Conservation (phyloP, 495 filamentous ascomycete species). For the Trichoderma reesei region DNA sequence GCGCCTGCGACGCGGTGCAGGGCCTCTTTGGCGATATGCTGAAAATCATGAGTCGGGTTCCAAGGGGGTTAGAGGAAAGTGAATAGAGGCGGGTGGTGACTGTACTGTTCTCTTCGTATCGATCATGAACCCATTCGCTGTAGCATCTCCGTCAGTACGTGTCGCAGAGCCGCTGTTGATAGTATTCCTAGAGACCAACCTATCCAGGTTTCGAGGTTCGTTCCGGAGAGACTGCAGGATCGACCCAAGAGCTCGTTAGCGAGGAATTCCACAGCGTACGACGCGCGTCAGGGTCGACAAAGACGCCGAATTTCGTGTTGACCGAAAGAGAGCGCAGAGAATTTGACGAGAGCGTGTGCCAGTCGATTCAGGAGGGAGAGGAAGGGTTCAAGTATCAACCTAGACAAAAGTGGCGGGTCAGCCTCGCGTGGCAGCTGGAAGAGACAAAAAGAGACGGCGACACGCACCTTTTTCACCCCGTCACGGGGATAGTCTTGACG, state of each 20-base stretch:
- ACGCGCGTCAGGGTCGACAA: background rate
- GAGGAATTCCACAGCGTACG: conserved; percentile 1
- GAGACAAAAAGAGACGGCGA: background rate
- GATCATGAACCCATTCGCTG: conserved; percentile 90
- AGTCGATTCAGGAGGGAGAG: conserved; percentile 17
- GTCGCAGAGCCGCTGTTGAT: conserved; percentile 3
- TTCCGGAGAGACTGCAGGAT: conserved; percentile 38
- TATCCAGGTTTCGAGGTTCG: conserved; percentile 41
- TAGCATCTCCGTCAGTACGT: background rate
- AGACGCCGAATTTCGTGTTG: conserved; percentile 5
- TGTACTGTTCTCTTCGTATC: conserved; percentile 57
- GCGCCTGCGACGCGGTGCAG: conserved; percentile 24
- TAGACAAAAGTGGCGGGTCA: conserved; percentile 7
- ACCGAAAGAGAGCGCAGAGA: conserved; percentile 7
- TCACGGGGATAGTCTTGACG: conserved; percentile 53
- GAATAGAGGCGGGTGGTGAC: background rate
- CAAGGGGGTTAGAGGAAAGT: conserved; percentile 10
- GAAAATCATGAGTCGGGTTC: conserved; percentile 23
- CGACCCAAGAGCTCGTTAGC: conserved; percentile 9
- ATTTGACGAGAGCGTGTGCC: conserved; percentile 11
- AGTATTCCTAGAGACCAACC: conserved; percentile 28
- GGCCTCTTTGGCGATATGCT: conserved; percentile 20
- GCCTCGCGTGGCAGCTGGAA: background rate
- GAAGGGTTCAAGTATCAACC: conserved; percentile 5
- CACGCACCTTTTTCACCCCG: conserved; percentile 70